phyloP scores from a whole-genome alignment of 768 basidiomycete genomes.

The Mycena floridula region DNA sequence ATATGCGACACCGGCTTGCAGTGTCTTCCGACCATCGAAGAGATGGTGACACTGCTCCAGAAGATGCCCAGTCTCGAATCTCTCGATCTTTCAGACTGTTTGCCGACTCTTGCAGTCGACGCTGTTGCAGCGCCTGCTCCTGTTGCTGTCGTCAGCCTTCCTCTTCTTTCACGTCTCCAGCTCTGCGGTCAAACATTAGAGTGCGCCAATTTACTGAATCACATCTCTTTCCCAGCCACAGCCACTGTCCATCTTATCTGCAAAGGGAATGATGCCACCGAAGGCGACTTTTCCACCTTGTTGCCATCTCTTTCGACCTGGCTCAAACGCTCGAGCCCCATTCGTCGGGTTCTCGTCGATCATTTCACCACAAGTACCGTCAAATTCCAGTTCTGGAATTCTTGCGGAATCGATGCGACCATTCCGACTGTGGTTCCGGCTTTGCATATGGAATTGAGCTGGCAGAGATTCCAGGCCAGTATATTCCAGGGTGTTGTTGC shows the following conservation, averaged over 20 bases:
- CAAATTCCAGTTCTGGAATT: conserved; percentile 7
- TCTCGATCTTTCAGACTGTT: conserved; percentile 28
- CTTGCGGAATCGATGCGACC: conserved; percentile 1
- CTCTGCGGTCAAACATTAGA: conserved; percentile 15
- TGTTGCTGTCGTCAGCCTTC: conserved; percentile 14
- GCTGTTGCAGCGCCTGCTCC: conserved; percentile 1
- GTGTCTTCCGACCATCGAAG: conserved; percentile 22
- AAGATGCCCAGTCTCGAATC: conserved; percentile 26
- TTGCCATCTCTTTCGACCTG: background rate
- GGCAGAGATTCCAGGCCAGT: conserved; percentile 11
- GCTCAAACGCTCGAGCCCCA: background rate
- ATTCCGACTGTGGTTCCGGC: conserved; percentile 7
- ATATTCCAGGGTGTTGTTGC: conserved; percentile 9
- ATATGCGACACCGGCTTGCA: conserved; percentile 20
- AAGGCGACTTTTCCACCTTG: background rate
- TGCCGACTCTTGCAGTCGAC: conserved; percentile 20
- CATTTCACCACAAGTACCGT: conserved; percentile 1
- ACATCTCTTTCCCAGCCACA: conserved; percentile 14
- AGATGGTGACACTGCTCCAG: conserved; percentile 26
- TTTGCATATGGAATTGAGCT: conserved; percentile 19
- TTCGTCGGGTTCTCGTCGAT: conserved; percentile 2
- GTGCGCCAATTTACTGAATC: conserved; percentile 19
- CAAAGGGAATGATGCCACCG: conserved; percentile 7
- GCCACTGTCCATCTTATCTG: conserved; percentile 13
- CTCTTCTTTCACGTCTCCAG: conserved; percentile 14